phyloP scores from a whole-genome alignment of 2,329 filamentous ascomycete genomes.

The Stagonosporopsis vannaccii region DNA sequence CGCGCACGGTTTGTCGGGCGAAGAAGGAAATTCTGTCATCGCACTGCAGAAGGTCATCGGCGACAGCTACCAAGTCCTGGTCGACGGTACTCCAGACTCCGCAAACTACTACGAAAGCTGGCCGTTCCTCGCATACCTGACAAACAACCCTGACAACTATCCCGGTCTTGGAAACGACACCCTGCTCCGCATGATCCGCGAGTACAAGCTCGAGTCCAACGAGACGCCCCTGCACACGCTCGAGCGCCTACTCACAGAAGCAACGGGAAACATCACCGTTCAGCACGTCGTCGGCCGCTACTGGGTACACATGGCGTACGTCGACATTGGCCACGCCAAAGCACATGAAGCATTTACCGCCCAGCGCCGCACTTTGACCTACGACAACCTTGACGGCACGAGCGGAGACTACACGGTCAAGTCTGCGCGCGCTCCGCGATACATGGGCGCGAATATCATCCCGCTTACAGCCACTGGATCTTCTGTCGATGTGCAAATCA shows the following conservation, averaged over 20 bases:
- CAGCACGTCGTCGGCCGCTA: conserved; percentile 57
- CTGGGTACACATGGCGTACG: conserved; percentile 63
- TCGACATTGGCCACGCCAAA: conserved; percentile 57
- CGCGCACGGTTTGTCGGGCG: conserved; percentile 48
- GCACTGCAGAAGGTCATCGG: conserved; percentile 55
- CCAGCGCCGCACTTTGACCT: conserved; percentile 50
- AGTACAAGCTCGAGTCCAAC: conserved; percentile 55
- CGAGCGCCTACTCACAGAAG: conserved; percentile 48
- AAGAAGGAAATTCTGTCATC: conserved; percentile 52
- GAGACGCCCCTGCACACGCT: conserved; percentile 61
- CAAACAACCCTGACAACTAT: conserved; percentile 57
- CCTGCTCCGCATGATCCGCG: conserved; percentile 40
- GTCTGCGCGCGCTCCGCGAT: conserved; percentile 52
- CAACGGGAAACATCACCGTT: conserved; percentile 31
- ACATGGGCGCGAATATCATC: conserved; percentile 61
- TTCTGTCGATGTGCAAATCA: conserved; percentile 31
- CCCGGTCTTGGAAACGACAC: conserved; percentile 27
- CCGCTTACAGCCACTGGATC: conserved; percentile 48
- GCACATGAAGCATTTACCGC: conserved; percentile 51
- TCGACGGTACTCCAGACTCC: conserved; percentile 51
- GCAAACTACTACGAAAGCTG: conserved; percentile 59
- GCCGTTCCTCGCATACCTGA: conserved; percentile 59
- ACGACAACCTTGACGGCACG: conserved; percentile 51
- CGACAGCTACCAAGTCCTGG: conserved; percentile 57
- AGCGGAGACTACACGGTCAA: conserved; percentile 53